phyloP scores from a whole-genome alignment of 495 filamentous ascomycete genomes.

The Endocarpon pusillum region DNA sequence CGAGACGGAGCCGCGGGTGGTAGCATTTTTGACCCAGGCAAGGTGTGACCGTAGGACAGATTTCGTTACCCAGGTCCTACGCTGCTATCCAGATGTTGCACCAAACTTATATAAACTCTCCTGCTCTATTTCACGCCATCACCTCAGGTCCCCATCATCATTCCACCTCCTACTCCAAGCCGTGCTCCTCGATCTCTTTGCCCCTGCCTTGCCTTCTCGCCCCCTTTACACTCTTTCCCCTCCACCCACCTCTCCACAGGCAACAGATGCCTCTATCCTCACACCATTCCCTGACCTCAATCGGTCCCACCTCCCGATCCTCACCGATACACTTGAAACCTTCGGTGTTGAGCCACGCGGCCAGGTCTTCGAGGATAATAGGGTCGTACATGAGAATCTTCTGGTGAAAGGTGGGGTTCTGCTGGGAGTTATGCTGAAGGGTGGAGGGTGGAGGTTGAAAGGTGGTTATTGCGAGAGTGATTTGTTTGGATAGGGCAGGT shows the following conservation, averaged over 20 bases:
- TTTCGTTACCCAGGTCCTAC: too few relatives aligned
- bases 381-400: slow-evolving; percentile 92
- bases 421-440: slow-evolving; percentile 9
- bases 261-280: slow-evolving; percentile 68
- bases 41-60: too few relatives aligned
- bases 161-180: not conserved
- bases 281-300: slow-evolving; percentile 67
- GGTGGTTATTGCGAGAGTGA: slow-evolving; percentile 51
- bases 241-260: slow-evolving; percentile 54
- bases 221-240: slow-evolving; percentile 2
- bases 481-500: slow-evolving; percentile 36
- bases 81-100: too few relatives aligned
- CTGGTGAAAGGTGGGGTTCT: slow-evolving; percentile 57
- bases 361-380: slow-evolving; percentile 72
- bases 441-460: slow-evolving; percentile 36
- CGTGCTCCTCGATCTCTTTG: not conserved
- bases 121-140: too few relatives aligned
- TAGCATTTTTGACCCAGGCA: too few relatives aligned
- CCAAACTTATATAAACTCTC: too few relatives aligned
- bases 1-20: too few relatives aligned
- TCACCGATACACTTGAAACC: slow-evolving; percentile 42
- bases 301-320: slow-evolving; percentile 43
- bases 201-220: not conserved
- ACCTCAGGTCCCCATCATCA: too few relatives aligned
- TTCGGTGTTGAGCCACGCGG: slow-evolving; percentile 64